phyloP scores from a whole-genome alignment of 306 rosid species.

The Pterocarpus macrocarpus region DNA sequence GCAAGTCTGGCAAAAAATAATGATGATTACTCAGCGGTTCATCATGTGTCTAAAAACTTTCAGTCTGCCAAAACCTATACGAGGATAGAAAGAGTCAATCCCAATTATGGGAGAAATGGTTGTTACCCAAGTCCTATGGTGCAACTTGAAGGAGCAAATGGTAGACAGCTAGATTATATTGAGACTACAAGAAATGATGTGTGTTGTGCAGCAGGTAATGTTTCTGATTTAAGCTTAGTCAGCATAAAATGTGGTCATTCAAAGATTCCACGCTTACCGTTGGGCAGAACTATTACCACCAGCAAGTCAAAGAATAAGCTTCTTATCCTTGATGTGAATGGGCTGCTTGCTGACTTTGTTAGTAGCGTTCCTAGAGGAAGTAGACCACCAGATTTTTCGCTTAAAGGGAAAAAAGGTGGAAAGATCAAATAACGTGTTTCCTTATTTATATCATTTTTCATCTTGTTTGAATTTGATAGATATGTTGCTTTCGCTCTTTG shows the following conservation, averaged over 20 bases:
- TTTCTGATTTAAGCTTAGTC: conserved; percentile 46
- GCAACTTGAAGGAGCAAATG: conserved; percentile 46
- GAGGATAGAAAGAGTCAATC: conserved; percentile 33
- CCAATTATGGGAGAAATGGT: background rate
- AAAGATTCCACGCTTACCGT: conserved; percentile 42
- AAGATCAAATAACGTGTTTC: conserved; percentile 38
- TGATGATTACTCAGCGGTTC: conserved; percentile 8
- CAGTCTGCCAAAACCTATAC: conserved; percentile 14
- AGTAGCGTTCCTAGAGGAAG: conserved; percentile 25
- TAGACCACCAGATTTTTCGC: conserved; percentile 52
- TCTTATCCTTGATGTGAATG: conserved; percentile 94
- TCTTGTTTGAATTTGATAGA: conserved; percentile 43
- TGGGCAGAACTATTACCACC: conserved; percentile 51
- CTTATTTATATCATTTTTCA: conserved; percentile 24
- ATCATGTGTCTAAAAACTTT: conserved; percentile 3
- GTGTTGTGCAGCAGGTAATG: conserved; percentile 39
- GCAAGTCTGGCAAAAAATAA: conserved; percentile 33
- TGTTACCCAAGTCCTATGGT: conserved; percentile 27
- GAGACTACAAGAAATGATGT: conserved; percentile 38
- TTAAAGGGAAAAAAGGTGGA: conserved; percentile 66
- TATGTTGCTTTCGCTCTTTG: conserved; percentile 25
- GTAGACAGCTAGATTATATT: conserved; percentile 32
- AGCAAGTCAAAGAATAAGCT: conserved; percentile 69
- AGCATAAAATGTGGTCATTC: conserved; percentile 43
- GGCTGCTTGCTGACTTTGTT: conserved; percentile 86